Conservation (phyloP, 306 rosid genomes). For the Rubus idaeus region DNA sequence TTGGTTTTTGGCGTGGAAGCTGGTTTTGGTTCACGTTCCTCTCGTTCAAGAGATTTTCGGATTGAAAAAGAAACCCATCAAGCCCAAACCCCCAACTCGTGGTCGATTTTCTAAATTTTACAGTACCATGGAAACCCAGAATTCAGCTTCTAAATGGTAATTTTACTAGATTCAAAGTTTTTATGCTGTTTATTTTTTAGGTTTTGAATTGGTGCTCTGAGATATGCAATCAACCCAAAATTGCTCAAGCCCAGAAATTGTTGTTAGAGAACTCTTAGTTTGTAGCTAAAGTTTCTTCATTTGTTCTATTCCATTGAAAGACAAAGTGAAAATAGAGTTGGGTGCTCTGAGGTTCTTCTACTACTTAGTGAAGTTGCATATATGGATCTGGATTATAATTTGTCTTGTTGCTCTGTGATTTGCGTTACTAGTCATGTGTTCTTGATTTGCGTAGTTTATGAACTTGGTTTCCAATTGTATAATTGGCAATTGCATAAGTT, state of each 20-base stretch:
- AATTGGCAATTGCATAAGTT: background rate
- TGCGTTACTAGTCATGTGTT: background rate
- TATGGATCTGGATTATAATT: background rate
- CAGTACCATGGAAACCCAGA: constrained; percentile 43
- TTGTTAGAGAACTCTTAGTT: background rate
- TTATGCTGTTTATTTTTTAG: background rate
- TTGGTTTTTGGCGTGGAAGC: constrained; percentile 90
- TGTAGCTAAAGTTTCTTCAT: background rate
- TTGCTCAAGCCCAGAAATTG: background rate
- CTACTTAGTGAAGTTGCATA: background rate
- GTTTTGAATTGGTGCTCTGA: background rate
- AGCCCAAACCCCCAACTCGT: constrained; percentile 60
- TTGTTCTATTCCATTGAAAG: background rate
- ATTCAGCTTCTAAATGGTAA: constrained; percentile 45
- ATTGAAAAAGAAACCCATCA: constrained; percentile 53
- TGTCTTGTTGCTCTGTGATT: background rate
- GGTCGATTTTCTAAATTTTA: constrained; percentile 61
- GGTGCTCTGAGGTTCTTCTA: background rate
- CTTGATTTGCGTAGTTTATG: background rate
- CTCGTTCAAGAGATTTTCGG: constrained; percentile 86
- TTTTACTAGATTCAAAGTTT: background rate
- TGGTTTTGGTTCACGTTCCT: constrained; percentile 85
- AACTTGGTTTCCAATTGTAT: background rate
- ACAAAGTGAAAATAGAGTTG: background rate
- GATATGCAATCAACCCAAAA: background rate